Evolutionary conservation across 1,284 basidiomycete species (phyloP).

Genomic region (Golubevia sp.): DNA sequence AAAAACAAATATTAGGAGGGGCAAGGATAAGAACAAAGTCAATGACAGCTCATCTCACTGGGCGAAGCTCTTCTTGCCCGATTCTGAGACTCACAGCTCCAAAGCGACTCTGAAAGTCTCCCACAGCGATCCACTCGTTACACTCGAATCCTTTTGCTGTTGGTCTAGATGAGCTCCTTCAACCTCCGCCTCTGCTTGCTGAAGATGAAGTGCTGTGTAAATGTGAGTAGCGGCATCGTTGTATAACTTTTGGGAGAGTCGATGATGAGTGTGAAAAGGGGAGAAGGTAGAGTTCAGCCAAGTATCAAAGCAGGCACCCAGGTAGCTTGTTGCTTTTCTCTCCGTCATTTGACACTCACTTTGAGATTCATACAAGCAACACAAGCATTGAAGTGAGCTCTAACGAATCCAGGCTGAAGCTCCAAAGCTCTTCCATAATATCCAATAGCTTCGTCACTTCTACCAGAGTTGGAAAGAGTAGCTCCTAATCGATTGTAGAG

Average conservation of each 20-base stretch:
- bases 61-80: too few species aligned
- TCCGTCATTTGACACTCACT: slow-evolving; percentile 6
- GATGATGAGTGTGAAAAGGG: neutral
- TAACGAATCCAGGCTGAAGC: slow-evolving; percentile 88
- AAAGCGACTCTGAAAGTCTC: slow-evolving; percentile 53
- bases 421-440: slow-evolving; percentile 90
- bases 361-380: slow-evolving; percentile 55
- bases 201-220: slow-evolving; percentile 50
- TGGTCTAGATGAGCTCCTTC: slow-evolving; percentile 23
- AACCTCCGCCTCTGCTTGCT: slow-evolving; percentile 18
- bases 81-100: slow-evolving; percentile 22
- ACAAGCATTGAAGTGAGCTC: slow-evolving; percentile 63
- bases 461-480: slow-evolving; percentile 85
- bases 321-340: too few species aligned
- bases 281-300: neutral
- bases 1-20: neutral
- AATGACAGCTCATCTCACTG: too few species aligned
- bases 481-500: slow-evolving; percentile 95
- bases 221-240: slow-evolving; percentile 55
- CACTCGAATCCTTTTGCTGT: slow-evolving; percentile 13
- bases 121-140: slow-evolving; percentile 41
- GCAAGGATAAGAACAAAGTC: too few species aligned
- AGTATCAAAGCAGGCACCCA: neutral
- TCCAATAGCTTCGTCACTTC: slow-evolving; percentile 78
- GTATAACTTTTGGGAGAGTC: slow-evolving; percentile 26